These are phyloP conservation scores for Trypanosomatidae sp. DNA, from an alignment of 208 protist genomes.

Conservation along the genomic window DNA sequence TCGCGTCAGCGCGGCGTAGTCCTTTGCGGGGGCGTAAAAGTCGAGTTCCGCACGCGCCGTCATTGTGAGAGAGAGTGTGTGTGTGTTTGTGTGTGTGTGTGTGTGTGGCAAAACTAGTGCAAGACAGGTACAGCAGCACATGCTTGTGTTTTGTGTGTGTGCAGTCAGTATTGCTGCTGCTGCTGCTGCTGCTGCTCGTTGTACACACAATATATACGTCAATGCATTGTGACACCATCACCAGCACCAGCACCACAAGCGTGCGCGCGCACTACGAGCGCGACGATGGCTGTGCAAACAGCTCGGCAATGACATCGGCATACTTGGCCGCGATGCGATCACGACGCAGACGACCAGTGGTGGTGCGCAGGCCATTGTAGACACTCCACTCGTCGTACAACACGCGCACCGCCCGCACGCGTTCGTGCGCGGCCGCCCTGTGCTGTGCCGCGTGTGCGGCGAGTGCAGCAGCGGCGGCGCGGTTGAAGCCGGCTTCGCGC, in stretches of 20 bases:
- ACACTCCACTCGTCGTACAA: conserved; percentile 50
- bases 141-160: no score
- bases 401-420: conserved; percentile 36
- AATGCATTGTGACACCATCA: no score
- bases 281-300: no score
- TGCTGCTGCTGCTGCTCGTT: no score
- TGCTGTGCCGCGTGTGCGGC: not conserved
- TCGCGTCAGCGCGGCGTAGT: conserved; percentile 3
- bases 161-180: no score
- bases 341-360: conserved; percentile 40
- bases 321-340: conserved; percentile 23
- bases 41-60: conserved; percentile 9
- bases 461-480: conserved; percentile 19
- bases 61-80: no score
- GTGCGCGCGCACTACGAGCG: no score
- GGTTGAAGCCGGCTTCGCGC: conserved; percentile 17
- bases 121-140: no score
- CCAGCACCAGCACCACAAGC: no score
- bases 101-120: no score
- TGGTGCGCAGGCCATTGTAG: conserved; percentile 38
- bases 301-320: conserved; percentile 24
- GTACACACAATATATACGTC: no score
- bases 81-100: no score
- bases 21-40: conserved; percentile 16
- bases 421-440: conserved; percentile 6